phyloP scores from a whole-genome alignment of 306 rosid species.

The Prunus fruticosa region DNA sequence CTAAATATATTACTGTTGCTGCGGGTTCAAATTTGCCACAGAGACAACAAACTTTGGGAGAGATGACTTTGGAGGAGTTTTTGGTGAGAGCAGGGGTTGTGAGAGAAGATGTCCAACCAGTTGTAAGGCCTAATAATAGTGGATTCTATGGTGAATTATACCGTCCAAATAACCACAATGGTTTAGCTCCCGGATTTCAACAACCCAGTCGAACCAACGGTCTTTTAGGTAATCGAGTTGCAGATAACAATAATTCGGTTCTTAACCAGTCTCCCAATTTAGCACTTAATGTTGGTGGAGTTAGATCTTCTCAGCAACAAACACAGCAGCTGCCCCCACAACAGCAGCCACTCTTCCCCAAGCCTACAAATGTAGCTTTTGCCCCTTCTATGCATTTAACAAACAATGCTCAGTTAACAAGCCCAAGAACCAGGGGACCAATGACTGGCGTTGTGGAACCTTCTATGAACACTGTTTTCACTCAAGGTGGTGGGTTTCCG shows the following conservation, averaged over 20 bases:
- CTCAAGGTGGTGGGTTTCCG: constrained; percentile 32
- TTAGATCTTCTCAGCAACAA: constrained; percentile 45
- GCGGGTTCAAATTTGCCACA: constrained; percentile 42
- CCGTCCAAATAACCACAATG: constrained; percentile 35
- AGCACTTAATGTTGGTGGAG: constrained; percentile 38
- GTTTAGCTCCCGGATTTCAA: constrained; percentile 50
- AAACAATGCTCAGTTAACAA: constrained; percentile 53
- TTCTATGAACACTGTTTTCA: constrained; percentile 40
- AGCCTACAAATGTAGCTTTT: constrained; percentile 59
- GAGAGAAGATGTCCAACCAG: constrained; percentile 63
- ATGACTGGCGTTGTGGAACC: constrained; percentile 48
- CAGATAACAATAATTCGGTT: constrained; percentile 39
- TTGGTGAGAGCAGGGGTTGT: constrained; percentile 87
- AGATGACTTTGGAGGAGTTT: constrained; percentile 89
- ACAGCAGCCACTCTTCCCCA: constrained; percentile 67
- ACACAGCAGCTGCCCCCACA: constrained; percentile 27
- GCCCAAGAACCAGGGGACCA: constrained; percentile 45
- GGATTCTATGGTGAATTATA: constrained; percentile 56
- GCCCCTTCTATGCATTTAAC: constrained; percentile 48
- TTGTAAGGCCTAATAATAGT: constrained; percentile 39
- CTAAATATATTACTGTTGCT: constrained; percentile 18
- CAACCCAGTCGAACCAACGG: constrained; percentile 46
- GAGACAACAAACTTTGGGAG: constrained; percentile 83
- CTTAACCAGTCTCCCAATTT: constrained; percentile 43
- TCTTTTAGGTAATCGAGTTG: constrained; percentile 38